Evolutionary conservation across 2,329 filamentous ascomycete genomes (phyloP).

Genomic region (Dryadomyces quercivorus): DNA sequence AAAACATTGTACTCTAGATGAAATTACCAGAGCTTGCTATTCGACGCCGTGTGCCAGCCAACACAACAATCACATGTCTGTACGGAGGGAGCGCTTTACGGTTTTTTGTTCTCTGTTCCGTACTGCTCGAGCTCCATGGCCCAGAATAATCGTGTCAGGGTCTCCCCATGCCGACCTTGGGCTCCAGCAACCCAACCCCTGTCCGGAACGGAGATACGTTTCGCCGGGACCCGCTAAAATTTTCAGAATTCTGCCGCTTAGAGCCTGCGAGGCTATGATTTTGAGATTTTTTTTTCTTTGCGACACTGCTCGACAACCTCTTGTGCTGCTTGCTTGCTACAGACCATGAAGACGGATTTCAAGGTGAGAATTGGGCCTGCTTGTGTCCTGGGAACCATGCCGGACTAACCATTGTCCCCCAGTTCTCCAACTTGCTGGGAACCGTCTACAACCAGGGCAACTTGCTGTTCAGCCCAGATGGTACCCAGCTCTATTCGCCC

Average conservation of each 20-base stretch:
- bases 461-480: constrained; percentile 90
- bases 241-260: neutral
- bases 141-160: neutral
- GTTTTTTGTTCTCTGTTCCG: no score
- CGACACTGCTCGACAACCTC: neutral
- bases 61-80: no score
- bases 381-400: neutral
- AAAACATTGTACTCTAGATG: no score
- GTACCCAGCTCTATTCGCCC: constrained; percentile 86
- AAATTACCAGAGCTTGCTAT: no score
- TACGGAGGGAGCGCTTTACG: no score
- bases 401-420: constrained; percentile 3
- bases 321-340: constrained; percentile 8
- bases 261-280: neutral
- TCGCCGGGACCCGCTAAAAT: neutral
- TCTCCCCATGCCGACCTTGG: neutral
- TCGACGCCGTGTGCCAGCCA: no score
- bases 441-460: constrained; percentile 98
- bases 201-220: neutral
- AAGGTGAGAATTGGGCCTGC: constrained; percentile 44
- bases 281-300: constrained; percentile 12
- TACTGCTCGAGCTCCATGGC: no score
- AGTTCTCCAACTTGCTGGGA: constrained; percentile 97
- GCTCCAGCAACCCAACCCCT: neutral
- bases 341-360: constrained; percentile 96